A percentile compares a stretch with the other conserved stretches of the same genome.
These are phyloP conservation scores for Dianthus caryophyllus DNA, from an alignment of 148 eudicot genomes.

Conservation along the genomic window DNA sequence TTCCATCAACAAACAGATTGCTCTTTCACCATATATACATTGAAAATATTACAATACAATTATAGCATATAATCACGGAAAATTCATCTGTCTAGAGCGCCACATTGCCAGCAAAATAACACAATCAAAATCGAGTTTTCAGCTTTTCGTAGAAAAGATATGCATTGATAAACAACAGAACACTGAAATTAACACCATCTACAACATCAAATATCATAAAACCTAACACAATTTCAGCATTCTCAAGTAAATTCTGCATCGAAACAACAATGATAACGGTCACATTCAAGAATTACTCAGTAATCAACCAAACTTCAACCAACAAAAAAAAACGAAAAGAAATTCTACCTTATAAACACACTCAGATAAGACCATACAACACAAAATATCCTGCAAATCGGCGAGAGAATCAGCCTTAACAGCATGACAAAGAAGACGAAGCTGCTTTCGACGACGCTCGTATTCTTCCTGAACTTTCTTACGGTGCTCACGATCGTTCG, in stretches of 20 bases:
- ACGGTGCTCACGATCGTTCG: slow-evolving; percentile 54
- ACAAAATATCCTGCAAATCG: slow-evolving; percentile 91
- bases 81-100: neutral
- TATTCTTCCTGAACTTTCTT: slow-evolving; percentile 64
- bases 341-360: slow-evolving; percentile 80
- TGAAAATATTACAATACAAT: neutral
- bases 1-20: no score
- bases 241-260: no score
- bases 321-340: neutral
- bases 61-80: neutral
- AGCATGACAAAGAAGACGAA: slow-evolving; percentile 55
- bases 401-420: slow-evolving; percentile 74
- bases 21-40: neutral
- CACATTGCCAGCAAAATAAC: neutral
- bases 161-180: neutral
- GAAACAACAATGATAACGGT: no score
- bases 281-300: no score
- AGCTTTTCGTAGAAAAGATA: neutral
- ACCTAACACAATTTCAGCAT: no score
- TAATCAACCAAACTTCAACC: neutral
- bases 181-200: no score
- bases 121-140: neutral
- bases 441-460: slow-evolving; percentile 58
- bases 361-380: slow-evolving; percentile 93
- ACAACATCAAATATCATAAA: no score